These are phyloP conservation scores for Pythium volutum DNA, from an alignment of 352 stramenopile genomes.

Conservation along the genomic window DNA sequence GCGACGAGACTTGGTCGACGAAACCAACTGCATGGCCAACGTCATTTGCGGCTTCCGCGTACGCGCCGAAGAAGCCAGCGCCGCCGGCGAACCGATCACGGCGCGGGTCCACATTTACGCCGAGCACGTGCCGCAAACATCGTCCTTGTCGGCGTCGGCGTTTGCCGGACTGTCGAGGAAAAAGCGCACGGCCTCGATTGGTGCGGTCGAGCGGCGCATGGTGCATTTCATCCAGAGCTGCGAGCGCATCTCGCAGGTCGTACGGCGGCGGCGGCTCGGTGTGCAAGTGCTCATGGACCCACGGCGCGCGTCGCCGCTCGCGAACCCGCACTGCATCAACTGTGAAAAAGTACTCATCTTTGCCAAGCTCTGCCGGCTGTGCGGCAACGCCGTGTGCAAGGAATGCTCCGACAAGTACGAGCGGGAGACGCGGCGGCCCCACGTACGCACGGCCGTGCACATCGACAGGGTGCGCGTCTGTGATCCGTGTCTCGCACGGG, in stretches of 20 bases:
- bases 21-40: slow-evolving; percentile 1
- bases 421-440: neutral
- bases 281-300: slow-evolving; percentile 42
- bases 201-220: slow-evolving; percentile 9
- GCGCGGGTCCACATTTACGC: slow-evolving; percentile 23
- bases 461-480: neutral
- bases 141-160: no score
- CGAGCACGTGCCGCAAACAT: slow-evolving; percentile 1
- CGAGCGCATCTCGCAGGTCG: slow-evolving; percentile 31
- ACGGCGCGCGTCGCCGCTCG: slow-evolving; percentile 32
- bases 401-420: slow-evolving; percentile 4
- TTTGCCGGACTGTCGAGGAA: no score
- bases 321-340: slow-evolving; percentile 50
- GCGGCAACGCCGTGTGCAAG: slow-evolving; percentile 4
- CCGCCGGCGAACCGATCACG: neutral
- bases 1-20: neutral
- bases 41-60: slow-evolving; percentile 2
- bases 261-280: slow-evolving; percentile 53
- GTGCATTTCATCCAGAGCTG: slow-evolving; percentile 5
- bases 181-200: slow-evolving; percentile 19
- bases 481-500: neutral
- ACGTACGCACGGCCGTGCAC: neutral
- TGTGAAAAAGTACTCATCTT: slow-evolving; percentile 43
- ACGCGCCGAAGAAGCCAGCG: no score
- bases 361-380: slow-evolving; percentile 35